Evolutionary conservation across 331 rosid genomes (phyloP), one percentile per base, ranked within the genome.

Genomic region (Dryas integrifolia): DNA sequence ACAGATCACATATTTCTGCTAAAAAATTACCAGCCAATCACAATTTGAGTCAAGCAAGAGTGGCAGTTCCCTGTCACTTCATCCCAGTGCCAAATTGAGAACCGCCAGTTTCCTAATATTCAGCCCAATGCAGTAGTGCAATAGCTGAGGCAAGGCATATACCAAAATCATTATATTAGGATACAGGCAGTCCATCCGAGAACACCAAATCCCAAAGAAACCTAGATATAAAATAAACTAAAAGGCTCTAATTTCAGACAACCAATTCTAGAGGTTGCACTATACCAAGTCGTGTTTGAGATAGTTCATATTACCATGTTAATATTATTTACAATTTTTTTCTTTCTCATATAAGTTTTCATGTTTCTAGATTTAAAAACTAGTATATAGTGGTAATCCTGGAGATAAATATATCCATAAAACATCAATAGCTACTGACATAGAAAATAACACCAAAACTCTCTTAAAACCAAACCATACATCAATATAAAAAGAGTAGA

Each of bases 41-140:
- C 52, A 55, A 21, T 12, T 70, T 13, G 7, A 70, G 60, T 68
- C 6, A 56, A 26, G 74, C 41, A 70, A 44, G 74, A 41, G 53
- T 2, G 9, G 55, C 65, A 21, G 64, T 71, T 57, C 11, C 30
- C 65, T 21, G 60, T 14, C 46, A 24, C 10, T 14, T 24, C 7
- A 53, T 38, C 18, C 65, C 40, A 70, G 18, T 70, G 53, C 45
- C 65, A 56, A 55, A 9, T 40, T 9, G 15, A 12, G 56, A 71
- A 58, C 10, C 56, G 57, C 55, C 6, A 2, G 66, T 71, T 24
- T 58, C 41, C 7, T 21, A 69, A 18, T 55, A 70, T 51, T 26
- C 5, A 66, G 43, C 58, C 58, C 41, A 38, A 61, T 48, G 60
- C 18, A 38, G 48, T n/a, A 9, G 49, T 15, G 67, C 56, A 45